Conservation (phyloP, 140 eudicot species). For the Cichorium intybus region DNA sequence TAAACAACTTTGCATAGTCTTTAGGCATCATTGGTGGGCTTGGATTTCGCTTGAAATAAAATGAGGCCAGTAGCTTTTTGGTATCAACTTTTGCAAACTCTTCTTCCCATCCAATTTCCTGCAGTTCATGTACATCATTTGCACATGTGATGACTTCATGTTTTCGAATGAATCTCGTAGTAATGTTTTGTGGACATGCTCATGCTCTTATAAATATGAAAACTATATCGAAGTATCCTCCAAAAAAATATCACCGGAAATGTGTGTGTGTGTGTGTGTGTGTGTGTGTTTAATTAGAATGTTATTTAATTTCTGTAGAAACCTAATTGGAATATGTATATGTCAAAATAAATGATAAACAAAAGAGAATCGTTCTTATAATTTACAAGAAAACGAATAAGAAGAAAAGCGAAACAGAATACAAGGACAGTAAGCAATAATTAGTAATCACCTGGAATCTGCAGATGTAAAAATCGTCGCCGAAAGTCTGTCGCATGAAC, state of each 20-base stretch:
- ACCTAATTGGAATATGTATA: too few species aligned
- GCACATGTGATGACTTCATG: background rate
- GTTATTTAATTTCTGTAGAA: too few species aligned
- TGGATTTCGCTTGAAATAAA: conserved; percentile 26
- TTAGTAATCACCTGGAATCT: conserved; percentile 44
- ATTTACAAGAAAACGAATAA: too few species aligned
- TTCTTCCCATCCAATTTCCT: conserved; percentile 55
- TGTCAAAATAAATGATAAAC: too few species aligned
- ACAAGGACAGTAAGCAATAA: background rate
- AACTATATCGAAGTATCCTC: too few species aligned
- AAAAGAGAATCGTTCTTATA: too few species aligned
- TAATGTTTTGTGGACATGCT: background rate
- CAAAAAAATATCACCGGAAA: too few species aligned
- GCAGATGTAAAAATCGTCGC: conserved; percentile 59
- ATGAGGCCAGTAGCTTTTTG: conserved; percentile 24
- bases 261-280: too few species aligned
- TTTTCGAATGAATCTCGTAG: background rate
- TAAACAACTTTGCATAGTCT: conserved; percentile 19
- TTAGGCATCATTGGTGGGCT: conserved; percentile 32
- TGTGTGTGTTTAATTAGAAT: too few species aligned
- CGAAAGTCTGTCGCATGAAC: conserved; percentile 21
- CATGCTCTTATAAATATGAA: too few species aligned
- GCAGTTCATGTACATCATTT: background rate
- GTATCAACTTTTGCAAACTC: conserved; percentile 39
- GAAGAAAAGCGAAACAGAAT: too few species aligned